These are phyloP conservation scores for Podila clonocystis DNA, from an alignment of 192 early-diverging fungal genomes.

Conservation along the genomic window DNA sequence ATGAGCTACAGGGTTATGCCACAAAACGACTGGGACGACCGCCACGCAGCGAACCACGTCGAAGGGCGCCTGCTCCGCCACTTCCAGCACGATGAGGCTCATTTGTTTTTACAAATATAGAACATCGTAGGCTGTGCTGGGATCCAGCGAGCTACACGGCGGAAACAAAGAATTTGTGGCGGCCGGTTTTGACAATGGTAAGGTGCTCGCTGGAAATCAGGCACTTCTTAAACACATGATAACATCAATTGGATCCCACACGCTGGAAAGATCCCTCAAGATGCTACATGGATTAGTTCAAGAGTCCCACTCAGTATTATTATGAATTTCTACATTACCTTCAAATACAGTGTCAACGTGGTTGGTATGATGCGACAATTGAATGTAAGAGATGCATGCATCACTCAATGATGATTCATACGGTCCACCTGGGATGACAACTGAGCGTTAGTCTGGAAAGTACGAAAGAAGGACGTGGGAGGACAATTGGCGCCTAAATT, in stretches of 20 bases:
- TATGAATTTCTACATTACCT: too few species aligned
- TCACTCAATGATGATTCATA: too few species aligned
- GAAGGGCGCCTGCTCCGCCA: conserved; percentile 16
- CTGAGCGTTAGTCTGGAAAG: too few species aligned
- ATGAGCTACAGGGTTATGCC: conserved; percentile 16
- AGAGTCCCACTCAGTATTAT: too few species aligned
- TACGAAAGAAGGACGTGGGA: too few species aligned
- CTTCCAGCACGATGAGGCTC: conserved; percentile 16
- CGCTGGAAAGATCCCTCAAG: conserved; percentile 7
- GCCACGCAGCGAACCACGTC: conserved; percentile 15
- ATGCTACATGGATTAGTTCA: too few species aligned
- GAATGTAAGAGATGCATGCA: too few species aligned
- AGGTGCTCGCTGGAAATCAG: conserved; percentile 16
- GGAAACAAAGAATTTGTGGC: conserved; percentile 10
- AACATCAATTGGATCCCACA: conserved; percentile 14
- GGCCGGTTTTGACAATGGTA: conserved; percentile 21
- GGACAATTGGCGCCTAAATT: too few species aligned
- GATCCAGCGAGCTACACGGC: conserved; percentile 15
- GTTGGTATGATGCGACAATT: too few species aligned
- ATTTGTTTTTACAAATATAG: conserved; percentile 11
- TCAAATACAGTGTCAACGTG: too few species aligned
- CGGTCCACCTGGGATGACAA: too few species aligned
- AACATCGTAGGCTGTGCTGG: conserved; percentile 5
- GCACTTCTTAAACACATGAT: conserved; percentile 11
- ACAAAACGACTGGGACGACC: conserved; percentile 19